Conservation (phyloP, 2,329 filamentous ascomycete species). For the Nemania sp. region DNA sequence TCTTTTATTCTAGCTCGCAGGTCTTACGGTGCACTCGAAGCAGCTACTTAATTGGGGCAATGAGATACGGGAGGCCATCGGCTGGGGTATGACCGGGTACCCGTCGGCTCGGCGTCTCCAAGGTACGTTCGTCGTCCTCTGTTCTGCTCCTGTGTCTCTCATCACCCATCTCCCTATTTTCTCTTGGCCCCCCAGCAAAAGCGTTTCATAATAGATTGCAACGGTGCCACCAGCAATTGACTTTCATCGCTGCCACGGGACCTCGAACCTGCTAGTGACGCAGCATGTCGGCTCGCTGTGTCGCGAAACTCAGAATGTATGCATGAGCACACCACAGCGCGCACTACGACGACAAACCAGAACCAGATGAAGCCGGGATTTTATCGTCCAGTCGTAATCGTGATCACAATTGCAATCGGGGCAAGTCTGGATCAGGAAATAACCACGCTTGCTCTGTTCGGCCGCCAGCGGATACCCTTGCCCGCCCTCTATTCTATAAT, state of each 20-base stretch:
- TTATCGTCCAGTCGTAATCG: constrained; percentile 14
- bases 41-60: constrained; percentile 12
- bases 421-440: constrained; percentile 5
- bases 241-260: constrained; percentile 11
- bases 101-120: background rate
- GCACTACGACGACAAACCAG: background rate
- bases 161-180: background rate
- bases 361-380: constrained; percentile 3
- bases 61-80: background rate
- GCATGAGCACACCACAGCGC: constrained; percentile 9
- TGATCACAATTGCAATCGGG: constrained; percentile 9
- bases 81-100: constrained; percentile 2
- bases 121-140: background rate
- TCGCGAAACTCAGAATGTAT: constrained; percentile 15
- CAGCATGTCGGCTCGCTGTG: constrained; percentile 12
- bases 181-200: background rate
- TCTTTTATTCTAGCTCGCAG: background rate
- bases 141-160: background rate
- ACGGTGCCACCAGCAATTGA: constrained; percentile 16
- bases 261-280: constrained; percentile 13
- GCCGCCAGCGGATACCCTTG: constrained; percentile 6
- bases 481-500: background rate
- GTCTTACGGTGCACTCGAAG: background rate
- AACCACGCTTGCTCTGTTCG: constrained; percentile 3
- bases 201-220: constrained; percentile 14